Base-by-base conservation (phyloP, 345 rosid genomes). In the Arabis alpina region DNA sequence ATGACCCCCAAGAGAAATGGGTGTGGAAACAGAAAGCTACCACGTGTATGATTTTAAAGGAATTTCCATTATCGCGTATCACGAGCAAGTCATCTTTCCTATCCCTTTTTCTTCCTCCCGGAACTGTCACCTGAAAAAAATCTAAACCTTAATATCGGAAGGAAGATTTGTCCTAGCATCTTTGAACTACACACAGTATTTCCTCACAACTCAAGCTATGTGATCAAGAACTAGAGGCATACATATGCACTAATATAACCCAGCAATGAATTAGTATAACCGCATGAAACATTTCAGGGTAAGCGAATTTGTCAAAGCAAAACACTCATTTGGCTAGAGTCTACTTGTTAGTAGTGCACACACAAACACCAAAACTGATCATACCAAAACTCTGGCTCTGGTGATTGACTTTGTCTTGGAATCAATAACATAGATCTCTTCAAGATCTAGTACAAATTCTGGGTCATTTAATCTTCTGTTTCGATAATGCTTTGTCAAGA, bases 361-460 rank as follows among this genome's bases (percentile, higher is more conserved):
- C 23, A 19, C 23, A 19, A 0, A 19, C 23, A 19, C 14, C n/a
- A n/a, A n/a, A n/a, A n/a, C n/a, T 23, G 25, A 23, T 9, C 83
- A 78, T 78, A 93, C 97, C 86, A 86, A 54, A 63, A 93, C 94
- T 87, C 82, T 93, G 49, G 97, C 98, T 82, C 98, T 86, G 48
- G 92, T 86, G 68, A 93, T 90, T 45, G 98, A 93, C 85, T 85
- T 93, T 24, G 93, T 87, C 79, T 80, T 87, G 13, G 97, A 88
- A 59, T 93, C 96, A 58, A 93, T 87, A 71, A 86, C 88, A 71
- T 93, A 93, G 30, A 93, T 90, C 84, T 93, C 97, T 82, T 93
- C 98, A 82, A 90, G 90, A 66, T 90, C 97, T 63, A 93, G 84
- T 49, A 90, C 86, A 80, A 93, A 93, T 47, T 93, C 96, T 12